These are phyloP conservation scores for Niveomyces coronatus DNA, from an alignment of 2,329 filamentous ascomycete genomes.

Conservation along the genomic window DNA sequence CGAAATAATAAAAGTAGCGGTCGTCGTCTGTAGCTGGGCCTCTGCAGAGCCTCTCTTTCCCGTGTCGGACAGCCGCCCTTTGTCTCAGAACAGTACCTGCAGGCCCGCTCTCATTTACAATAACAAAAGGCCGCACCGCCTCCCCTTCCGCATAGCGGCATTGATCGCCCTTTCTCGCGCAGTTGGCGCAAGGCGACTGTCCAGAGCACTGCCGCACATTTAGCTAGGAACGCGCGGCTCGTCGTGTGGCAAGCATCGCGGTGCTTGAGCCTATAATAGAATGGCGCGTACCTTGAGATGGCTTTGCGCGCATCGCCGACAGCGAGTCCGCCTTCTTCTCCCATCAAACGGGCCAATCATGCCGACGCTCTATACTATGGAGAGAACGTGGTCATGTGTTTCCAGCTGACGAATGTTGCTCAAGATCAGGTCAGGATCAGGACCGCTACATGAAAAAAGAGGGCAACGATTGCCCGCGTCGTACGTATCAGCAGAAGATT, in stretches of 20 bases:
- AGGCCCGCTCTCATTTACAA: constrained; percentile 14
- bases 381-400: too few relatives aligned
- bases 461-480: too few relatives aligned
- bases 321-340: constrained; percentile 22
- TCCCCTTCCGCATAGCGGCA: constrained; percentile 15
- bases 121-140: constrained; percentile 11
- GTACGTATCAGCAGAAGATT: too few relatives aligned
- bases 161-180: constrained; percentile 14
- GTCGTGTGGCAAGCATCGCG: too few relatives aligned
- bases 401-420: too few relatives aligned
- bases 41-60: neutral
- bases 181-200: constrained; percentile 20
- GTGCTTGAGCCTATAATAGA: neutral
- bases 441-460: too few relatives aligned
- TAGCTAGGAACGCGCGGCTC: neutral
- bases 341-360: constrained; percentile 23
- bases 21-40: constrained; percentile 11
- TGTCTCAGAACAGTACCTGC: too few relatives aligned
- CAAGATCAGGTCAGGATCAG: too few relatives aligned
- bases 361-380: too few relatives aligned
- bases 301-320: constrained; percentile 19
- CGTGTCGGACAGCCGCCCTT: too few relatives aligned
- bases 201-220: constrained; percentile 22
- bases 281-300: constrained; percentile 25
- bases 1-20: constrained; percentile 20